Base-by-base conservation (phyloP, 306 rosid genomes). In the Lathyrus tuberosus region DNA sequence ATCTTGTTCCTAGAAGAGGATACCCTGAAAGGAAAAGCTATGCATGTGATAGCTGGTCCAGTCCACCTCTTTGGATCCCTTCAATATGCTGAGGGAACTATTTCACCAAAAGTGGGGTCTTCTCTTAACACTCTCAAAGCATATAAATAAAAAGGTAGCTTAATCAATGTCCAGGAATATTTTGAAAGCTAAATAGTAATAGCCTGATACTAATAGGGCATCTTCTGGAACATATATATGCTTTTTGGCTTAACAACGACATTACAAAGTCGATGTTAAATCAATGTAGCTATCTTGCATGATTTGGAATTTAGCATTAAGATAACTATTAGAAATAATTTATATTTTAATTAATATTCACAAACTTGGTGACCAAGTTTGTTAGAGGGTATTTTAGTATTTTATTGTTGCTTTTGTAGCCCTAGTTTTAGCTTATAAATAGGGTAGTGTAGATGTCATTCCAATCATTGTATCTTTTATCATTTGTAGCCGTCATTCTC, bases 61-160 rank as follows among this genome's bases (percentile, higher is more conserved):
- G 80, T 80, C 87, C 84, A 65, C 24, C 76, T 66, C 77, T 59
- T 48, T 71, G 70, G 74, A 73, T 79, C 67, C 79, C 62, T 75
- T 81, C 66, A 72, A 66, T 70, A 67, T 78, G 87, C 75, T 43
- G 57, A 79, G 81, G 85, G 80, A 82, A 72, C 88, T 79, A 73
- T 82, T 72, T 84, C 85, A 80, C 72, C 70, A 66, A 53, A 79
- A 81, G 79, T 47, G 67, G 86, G 80, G 81, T 76, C 69, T 46
- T 76, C 62, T 70, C 77, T 75, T 69, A 80, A 65, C 84, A 71
- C 79, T 68, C 63, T 59, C 62, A 73, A 61, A 78, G 82, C 80
- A 81, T 79, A 78, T 70, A 72, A 79, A 69, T 22, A 54, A 70
- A 77, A 77, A 81, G 70, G 58, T 72, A 42, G 82, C 79, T 77